Base-by-base conservation (phyloP, 2,329 filamentous ascomycete genomes). In the Sporothrix protearum region DNA sequence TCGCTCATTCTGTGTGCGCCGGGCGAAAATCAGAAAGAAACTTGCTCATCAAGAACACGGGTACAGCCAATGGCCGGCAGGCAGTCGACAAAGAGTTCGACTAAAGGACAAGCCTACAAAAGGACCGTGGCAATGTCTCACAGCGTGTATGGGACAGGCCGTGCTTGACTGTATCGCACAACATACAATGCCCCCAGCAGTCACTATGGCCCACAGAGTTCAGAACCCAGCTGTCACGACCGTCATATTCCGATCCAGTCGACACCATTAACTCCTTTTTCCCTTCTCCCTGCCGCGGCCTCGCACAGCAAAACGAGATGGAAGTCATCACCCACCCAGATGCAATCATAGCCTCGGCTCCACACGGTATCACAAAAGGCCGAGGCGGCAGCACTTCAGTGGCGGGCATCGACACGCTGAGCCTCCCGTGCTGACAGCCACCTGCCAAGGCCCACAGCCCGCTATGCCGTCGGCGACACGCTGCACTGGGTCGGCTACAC, bases 351-450 rank as follows among this genome's bases (percentile, higher is more conserved):
- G 10, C 25, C 9, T 73, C 78, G 66, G 79, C 79, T 10, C 83
- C 85, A 76, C 77, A 78, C 12, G 84, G 84, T 77, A 83, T 86
- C n/a, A 19, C 80, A 82, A 72, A 82, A 82, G 68, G 81, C 85
- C n/a, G 82, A 85, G 75, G 84, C 83, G 12, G 80, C 81, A 10
- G 82, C 84, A 33, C 82, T 81, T 81, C 83, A 53, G 76, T 81
- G 72, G 77, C 77, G n/a, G 79, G 82, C 12, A 79, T 87, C 69
- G 84, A 84, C 76, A 81, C 85, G 4, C 63, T 85, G 64, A 84
- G 83, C 22, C 83, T 91, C n/a, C n/a, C 68, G 83, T 90, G 73
- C 85, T 93, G 80, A 91, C 91, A 82, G 91, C 91, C 14, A 83
- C 83, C 0, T 91, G 86, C 77, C 82, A 83, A 1, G 86, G 86